These are phyloP conservation scores for Eremomyces bilateralis DNA, from an alignment of 495 filamentous ascomycete genomes.

Conservation along the genomic window DNA sequence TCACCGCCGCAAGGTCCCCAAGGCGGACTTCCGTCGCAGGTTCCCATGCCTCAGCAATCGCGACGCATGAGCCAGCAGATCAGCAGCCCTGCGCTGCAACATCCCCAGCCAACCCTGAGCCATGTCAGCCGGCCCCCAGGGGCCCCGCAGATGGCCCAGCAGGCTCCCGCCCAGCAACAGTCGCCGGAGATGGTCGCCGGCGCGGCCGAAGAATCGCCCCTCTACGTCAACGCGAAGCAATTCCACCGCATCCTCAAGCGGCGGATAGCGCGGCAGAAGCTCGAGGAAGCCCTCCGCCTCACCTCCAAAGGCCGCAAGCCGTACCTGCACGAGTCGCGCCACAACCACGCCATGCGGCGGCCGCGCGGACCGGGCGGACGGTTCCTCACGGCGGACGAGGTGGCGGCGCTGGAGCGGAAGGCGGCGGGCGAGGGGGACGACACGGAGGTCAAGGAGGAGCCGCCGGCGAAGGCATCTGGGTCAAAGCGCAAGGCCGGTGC, in stretches of 20 bases:
- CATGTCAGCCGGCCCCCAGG: constrained; percentile 18
- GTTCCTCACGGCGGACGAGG: constrained; percentile 96
- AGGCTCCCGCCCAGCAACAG: constrained; percentile 32
- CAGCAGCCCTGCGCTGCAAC: constrained; percentile 35
- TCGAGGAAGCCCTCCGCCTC: constrained; percentile 76
- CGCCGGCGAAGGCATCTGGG: constrained; percentile 13
- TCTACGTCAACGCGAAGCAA: constrained; percentile 97
- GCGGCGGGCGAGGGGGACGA: constrained; percentile 20
- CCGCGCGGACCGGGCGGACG: constrained; percentile 89
- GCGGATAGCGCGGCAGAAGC: constrained; percentile 72
- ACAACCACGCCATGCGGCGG: constrained; percentile 96
- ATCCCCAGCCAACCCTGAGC: constrained; percentile 34
- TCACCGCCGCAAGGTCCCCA: constrained; percentile 23
- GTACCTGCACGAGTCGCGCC: constrained; percentile 94
- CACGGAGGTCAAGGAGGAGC: constrained; percentile 16
- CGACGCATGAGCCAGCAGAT: constrained; percentile 40
- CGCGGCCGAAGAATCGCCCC: constrained; percentile 66
- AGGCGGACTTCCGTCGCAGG: constrained; percentile 14
- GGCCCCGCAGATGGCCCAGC: constrained; percentile 19
- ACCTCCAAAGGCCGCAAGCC: constrained; percentile 93
- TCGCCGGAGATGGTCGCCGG: constrained; percentile 66
- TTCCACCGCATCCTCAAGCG: constrained; percentile 94
- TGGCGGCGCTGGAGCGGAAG: constrained; percentile 62
- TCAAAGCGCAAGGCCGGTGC: constrained; percentile 15
- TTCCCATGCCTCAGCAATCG: constrained; percentile 15